These are phyloP conservation scores for thale cress (Arabidopsis thaliana) DNA, from an alignment of 345 rosid genomes.

Conservation along the genomic window TAIR10.1 NC_003075.7:14674501-14675000, in stretches of 20 bases:
- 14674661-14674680: background rate
- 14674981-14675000: background rate
- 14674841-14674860: background rate
- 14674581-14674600: background rate
- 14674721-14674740: conserved; percentile 14
- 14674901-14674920: background rate
- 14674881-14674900: background rate
- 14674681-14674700: conserved; percentile 11
- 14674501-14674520: background rate
- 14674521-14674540: background rate
- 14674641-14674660: conserved; percentile 13
- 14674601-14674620: background rate
- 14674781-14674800: background rate
- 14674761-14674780: conserved; percentile 22
- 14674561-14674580: background rate
- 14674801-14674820: background rate
- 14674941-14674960: background rate
- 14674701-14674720: conserved; percentile 9
- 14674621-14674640: background rate
- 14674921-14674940: background rate
- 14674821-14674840: background rate
- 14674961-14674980: background rate
- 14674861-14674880: background rate
- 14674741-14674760: conserved; percentile 32
- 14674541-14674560: background rate